Evolutionary conservation across 164 flowering plant genomes (phyloP), one percentile per base, ranked within the genome.

Genomic region (Vitis amurensis): DNA sequence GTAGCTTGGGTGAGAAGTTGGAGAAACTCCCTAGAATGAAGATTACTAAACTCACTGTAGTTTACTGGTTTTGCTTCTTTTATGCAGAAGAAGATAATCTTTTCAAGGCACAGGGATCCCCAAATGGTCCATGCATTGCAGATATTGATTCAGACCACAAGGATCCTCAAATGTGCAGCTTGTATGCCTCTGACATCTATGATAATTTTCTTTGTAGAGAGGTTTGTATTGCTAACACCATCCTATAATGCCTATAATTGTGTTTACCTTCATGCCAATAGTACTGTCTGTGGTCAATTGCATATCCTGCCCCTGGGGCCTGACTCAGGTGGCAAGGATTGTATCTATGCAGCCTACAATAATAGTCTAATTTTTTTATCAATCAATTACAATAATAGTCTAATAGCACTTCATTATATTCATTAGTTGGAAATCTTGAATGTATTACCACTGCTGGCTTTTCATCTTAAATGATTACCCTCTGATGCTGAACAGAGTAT

Each of bases 121-220:
- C 60, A 23, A 51, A 64, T 59, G 67, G 17, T n/a, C n/a, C n/a
- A 9, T 69, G 70, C 48, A 68, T 85, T 55, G 64, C 67, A 16
- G 83, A 85, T 71, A 83, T 87, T 62, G 88, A 85, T 73, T 77
- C 80, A 50, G 71, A 78, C 30, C 37, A 75, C 52, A 77, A 77
- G 72, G 86, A 83, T 80, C 87, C 87, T 61, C 79, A 51, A 70
- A 68, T 68, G 52, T 87, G 88, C 67, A 74, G 83, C 74, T 63
- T 74, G 30, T 87, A 87, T 76, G 90, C 84, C 23, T 65, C 78
- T 63, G 83, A 80, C 51, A 85, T 87, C 61, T 80, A 83, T 63
- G 48, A 67, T 10, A 76, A 67, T 51, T 60, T 66, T n/a, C 74
- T 65, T 15, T 73, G 76, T 30, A 60, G 57, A 59, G 88, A 87